These are phyloP conservation scores for Alnus rubra DNA, from an alignment of 306 rosid species.

Conservation along the genomic window DNA sequence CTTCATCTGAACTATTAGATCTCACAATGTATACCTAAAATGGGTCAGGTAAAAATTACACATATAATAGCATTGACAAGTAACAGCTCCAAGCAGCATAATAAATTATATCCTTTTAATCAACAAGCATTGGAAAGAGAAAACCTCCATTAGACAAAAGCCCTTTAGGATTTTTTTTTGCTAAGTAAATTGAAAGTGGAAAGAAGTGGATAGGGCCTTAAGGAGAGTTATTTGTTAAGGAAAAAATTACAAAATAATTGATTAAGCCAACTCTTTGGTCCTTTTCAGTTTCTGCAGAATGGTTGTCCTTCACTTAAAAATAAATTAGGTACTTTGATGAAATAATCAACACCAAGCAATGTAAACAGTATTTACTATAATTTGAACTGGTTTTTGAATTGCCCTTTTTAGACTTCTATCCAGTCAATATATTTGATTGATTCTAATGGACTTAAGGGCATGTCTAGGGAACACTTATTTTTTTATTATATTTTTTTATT, in stretches of 20 bases:
- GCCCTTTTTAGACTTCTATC: not conserved
- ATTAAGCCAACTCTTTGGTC: not conserved
- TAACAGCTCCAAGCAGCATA: not conserved
- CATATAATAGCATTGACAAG: not conserved
- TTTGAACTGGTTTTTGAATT: not conserved
- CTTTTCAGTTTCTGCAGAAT: not conserved
- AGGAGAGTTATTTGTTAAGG: not conserved
- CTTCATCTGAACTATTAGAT: slow-evolving; percentile 36
- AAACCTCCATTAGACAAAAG: not conserved
- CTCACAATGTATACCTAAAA: slow-evolving; percentile 61
- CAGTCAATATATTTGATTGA: not conserved
- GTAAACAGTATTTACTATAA: not conserved
- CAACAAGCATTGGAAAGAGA: not conserved
- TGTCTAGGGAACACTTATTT: too few species aligned
- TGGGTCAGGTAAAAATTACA: not conserved
- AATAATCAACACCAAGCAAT: not conserved
- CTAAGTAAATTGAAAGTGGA: not conserved
- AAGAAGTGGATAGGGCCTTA: not conserved
- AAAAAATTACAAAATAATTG: not conserved
- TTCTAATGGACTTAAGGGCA: too few species aligned
- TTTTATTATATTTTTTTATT: too few species aligned
- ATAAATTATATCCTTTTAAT: not conserved
- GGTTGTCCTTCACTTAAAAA: not conserved
- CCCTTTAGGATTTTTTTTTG: not conserved
- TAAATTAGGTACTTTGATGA: not conserved